Conservation (phyloP, 2,329 filamentous ascomycete species). For the Paecilomyces variotii region DNA sequence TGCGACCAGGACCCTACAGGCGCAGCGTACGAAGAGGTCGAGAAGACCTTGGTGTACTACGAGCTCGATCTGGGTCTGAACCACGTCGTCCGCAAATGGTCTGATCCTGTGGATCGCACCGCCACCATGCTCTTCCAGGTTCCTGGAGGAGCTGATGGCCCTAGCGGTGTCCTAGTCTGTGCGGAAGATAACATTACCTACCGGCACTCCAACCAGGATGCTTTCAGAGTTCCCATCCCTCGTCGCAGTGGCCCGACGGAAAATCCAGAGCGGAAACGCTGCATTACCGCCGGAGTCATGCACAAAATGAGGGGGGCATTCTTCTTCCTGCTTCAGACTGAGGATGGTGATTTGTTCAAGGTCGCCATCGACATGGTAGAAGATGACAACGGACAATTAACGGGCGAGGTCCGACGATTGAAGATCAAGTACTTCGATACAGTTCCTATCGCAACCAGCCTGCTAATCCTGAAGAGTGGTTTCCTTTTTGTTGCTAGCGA, state of each 20-base stretch:
- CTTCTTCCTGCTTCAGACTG: conserved; percentile 92
- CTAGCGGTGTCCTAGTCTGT: conserved; percentile 90
- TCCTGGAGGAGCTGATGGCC: conserved; percentile 85
- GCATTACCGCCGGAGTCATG: conserved; percentile 86
- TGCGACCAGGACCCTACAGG: conserved; percentile 86
- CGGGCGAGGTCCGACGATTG: conserved; percentile 70
- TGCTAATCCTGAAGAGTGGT: conserved; percentile 91
- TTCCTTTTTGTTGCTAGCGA: conserved; percentile 91
- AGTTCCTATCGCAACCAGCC: conserved; percentile 74
- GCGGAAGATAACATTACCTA: conserved; percentile 93
- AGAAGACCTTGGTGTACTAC: conserved; percentile 93
- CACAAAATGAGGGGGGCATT: conserved; percentile 95
- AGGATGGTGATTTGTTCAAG: conserved; percentile 98
- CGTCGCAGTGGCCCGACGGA: conserved; percentile 80
- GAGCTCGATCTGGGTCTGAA: conserved; percentile 95
- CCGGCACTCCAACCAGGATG: conserved; percentile 88
- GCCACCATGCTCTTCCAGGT: conserved; percentile 91
- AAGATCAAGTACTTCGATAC: conserved; percentile 99
- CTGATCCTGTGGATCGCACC: conserved; percentile 82
- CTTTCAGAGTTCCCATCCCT: conserved; percentile 82
- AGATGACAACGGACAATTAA: conserved; percentile 66
- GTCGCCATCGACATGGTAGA: conserved; percentile 86
- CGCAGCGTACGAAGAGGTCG: conserved; percentile 68
- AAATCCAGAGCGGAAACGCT: conserved; percentile 82
- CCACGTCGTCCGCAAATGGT: conserved; percentile 94